Conservation (phyloP, 2,329 filamentous ascomycete species). For the Botryosphaeria dothidea region DNA sequence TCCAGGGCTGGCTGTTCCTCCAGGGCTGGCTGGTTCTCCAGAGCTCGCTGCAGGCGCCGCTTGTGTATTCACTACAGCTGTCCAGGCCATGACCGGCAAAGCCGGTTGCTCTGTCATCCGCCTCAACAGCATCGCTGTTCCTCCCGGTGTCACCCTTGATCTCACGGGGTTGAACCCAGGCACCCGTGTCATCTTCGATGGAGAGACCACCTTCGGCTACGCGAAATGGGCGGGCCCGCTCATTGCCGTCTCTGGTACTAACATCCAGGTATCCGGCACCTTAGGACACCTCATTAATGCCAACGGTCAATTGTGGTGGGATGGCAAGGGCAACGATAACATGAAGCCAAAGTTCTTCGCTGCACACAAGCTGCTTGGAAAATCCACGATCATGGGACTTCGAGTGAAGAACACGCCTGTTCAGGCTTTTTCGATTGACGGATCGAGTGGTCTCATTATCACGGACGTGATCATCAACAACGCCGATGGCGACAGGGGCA, state of each 20-base stretch:
- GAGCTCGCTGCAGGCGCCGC: slow-evolving; percentile 8
- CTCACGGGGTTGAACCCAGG: slow-evolving; percentile 55
- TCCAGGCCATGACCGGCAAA: slow-evolving; percentile 51
- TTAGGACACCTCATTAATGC: slow-evolving; percentile 58
- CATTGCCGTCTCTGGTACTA: slow-evolving; percentile 58
- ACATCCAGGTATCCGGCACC: slow-evolving; percentile 61
- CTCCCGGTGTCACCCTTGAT: slow-evolving; percentile 60
- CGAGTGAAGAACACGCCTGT: slow-evolving; percentile 53
- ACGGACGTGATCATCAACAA: slow-evolving; percentile 56
- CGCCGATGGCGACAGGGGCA: slow-evolving; percentile 50
- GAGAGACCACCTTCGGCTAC: slow-evolving; percentile 68
- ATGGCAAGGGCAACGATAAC: slow-evolving; percentile 48
- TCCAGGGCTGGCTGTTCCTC: no score
- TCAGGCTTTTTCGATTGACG: slow-evolving; percentile 53
- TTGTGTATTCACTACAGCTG: slow-evolving; percentile 59
- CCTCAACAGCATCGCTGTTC: slow-evolving; percentile 56
- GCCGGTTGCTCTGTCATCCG: slow-evolving; percentile 56
- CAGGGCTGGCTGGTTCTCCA: no score
- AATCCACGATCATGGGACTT: slow-evolving; percentile 51
- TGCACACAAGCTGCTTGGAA: slow-evolving; percentile 52
- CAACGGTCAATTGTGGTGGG: slow-evolving; percentile 56
- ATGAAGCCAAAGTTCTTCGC: slow-evolving; percentile 56
- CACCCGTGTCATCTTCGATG: slow-evolving; percentile 62
- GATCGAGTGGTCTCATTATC: slow-evolving; percentile 47
- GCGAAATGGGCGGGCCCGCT: slow-evolving; percentile 66